Percentiles rank a stretch among this genome's conserved stretches.
These are phyloP conservation scores for Leptodermis oblonga DNA, from an alignment of 257 asterid species.

Conservation along the genomic window DNA sequence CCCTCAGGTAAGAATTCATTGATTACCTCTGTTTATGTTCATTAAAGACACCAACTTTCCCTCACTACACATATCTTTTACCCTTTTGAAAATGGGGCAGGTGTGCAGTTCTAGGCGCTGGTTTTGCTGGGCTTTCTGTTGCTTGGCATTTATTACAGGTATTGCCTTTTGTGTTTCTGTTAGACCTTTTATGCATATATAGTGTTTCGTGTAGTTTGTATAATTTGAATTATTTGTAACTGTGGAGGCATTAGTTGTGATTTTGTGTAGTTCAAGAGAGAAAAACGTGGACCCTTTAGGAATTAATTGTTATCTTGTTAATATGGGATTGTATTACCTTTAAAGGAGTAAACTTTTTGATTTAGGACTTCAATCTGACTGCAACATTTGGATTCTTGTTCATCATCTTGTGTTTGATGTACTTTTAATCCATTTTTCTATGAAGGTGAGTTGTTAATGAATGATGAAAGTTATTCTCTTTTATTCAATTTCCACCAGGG, in stretches of 20 bases:
- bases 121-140: slow-evolving; percentile 94
- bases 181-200: background rate
- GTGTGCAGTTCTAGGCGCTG: slow-evolving; percentile 96
- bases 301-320: background rate
- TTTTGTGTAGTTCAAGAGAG: background rate
- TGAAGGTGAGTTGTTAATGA: background rate
- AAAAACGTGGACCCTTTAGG: background rate
- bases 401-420: background rate
- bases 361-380: background rate
- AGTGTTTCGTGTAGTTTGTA: background rate
- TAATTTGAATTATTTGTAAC: background rate
- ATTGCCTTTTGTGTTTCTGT: slow-evolving; percentile 4
- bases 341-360: background rate
- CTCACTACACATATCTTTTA: background rate
- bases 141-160: slow-evolving; percentile 91
- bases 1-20: slow-evolving; percentile 29
- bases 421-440: background rate
- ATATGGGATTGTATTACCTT: background rate
- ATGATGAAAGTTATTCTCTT: background rate
- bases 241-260: background rate
- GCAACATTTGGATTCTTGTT: background rate
- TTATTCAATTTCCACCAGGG: background rate
- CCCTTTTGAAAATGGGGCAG: slow-evolving; percentile 32
- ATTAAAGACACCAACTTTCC: background rate
- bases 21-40: background rate